phyloP scores from a whole-genome alignment of 2,329 filamentous ascomycete genomes.

The Alternaria arborescens region DNA sequence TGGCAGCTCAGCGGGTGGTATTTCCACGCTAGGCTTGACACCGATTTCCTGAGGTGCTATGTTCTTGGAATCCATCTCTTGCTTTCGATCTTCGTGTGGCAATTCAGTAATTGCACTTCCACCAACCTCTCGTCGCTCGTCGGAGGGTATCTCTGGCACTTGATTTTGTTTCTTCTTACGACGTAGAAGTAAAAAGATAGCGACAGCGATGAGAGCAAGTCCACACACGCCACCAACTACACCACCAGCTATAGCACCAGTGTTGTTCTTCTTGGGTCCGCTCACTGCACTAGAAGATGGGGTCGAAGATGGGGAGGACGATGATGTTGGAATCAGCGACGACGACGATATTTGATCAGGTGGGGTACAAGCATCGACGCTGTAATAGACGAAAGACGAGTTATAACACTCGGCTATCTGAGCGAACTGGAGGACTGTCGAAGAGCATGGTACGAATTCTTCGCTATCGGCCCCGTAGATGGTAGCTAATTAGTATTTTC shows the following conservation, averaged over 20 bases:
- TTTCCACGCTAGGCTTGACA: background rate
- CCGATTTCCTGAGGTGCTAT: background rate
- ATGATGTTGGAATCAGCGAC: background rate
- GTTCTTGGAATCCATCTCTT: conserved; percentile 1
- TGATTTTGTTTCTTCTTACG: background rate
- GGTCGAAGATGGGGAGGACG: background rate
- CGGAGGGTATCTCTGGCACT: background rate
- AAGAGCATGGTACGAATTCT: conserved; percentile 3
- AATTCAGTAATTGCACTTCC: background rate
- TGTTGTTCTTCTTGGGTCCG: background rate
- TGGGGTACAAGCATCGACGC: conserved; percentile 9
- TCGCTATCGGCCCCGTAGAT: conserved; percentile 5
- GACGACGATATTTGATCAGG: background rate
- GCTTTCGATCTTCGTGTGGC: background rate
- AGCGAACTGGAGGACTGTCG: conserved; percentile 8
- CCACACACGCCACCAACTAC: conserved; percentile 5
- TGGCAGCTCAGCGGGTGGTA: background rate
- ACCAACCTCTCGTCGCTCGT: background rate
- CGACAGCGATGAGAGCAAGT: conserved; percentile 1
- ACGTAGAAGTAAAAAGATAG: background rate
- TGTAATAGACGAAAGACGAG: conserved; percentile 14
- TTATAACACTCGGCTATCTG: conserved; percentile 7
- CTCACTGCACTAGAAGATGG: background rate
- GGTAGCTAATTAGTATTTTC: background rate
- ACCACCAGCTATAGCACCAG: conserved; percentile 9